A percentile compares a stretch with the other conserved stretches of the same genome.
Evolutionary conservation across 352 stramenopile genomes (phyloP).

Genomic region (Aphanomyces invadans): DNA sequence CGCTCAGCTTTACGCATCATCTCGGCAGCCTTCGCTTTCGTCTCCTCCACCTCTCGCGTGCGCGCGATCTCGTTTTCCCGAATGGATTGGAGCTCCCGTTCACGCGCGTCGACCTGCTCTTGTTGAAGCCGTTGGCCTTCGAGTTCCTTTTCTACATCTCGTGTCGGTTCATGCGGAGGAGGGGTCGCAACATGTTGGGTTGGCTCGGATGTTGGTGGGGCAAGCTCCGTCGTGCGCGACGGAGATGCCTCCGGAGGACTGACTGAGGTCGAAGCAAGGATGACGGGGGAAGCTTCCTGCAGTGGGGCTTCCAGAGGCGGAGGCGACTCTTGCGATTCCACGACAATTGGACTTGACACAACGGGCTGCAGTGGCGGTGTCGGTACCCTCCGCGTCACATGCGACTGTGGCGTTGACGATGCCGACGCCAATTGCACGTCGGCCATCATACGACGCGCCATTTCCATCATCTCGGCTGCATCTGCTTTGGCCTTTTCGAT

Average conservation of each 20-base stretch:
- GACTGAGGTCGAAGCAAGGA: too few relatives aligned
- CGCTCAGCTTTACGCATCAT: constrained; percentile 67
- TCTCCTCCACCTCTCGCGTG: constrained; percentile 38
- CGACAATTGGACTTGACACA: not conserved
- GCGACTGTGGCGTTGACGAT: not conserved
- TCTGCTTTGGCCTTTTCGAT: constrained; percentile 57
- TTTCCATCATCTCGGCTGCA: constrained; percentile 56
- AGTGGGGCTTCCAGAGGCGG: too few relatives aligned
- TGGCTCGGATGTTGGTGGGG: too few relatives aligned
- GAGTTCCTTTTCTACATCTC: constrained; percentile 1
- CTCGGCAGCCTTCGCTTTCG: constrained; percentile 57
- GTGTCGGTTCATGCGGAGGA: not conserved
- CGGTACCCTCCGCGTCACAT: constrained; percentile 26
- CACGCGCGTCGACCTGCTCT: constrained; percentile 7
- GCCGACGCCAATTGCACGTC: constrained; percentile 33
- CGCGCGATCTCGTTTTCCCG: not conserved
- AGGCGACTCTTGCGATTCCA: too few relatives aligned
- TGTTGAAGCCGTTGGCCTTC: not conserved
- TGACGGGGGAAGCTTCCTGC: too few relatives aligned
- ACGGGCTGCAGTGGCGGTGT: constrained; percentile 25
- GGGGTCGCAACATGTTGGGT: not conserved
- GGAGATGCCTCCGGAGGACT: too few relatives aligned
- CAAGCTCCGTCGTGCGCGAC: too few relatives aligned
- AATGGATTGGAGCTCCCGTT: constrained; percentile 35
- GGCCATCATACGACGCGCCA: constrained; percentile 67